Conservation (phyloP, 768 basidiomycete genomes). For the Daedaleopsis sinensis region DNA sequence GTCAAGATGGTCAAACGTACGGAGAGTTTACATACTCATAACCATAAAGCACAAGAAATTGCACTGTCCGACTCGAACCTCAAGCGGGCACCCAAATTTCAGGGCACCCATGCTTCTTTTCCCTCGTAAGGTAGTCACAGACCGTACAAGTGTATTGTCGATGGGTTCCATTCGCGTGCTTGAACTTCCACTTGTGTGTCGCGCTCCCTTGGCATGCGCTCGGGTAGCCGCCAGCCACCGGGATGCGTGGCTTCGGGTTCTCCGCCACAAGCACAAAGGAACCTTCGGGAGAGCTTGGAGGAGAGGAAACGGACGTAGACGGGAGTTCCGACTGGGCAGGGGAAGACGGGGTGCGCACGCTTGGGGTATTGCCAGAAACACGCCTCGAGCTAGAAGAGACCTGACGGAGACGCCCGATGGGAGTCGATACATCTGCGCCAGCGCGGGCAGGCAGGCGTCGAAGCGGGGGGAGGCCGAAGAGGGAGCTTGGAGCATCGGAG, state of each 20-base stretch:
- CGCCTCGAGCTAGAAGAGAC: not conserved
- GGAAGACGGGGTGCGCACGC: not conserved
- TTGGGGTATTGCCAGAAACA: not conserved
- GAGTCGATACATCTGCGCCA: not conserved
- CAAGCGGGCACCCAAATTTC: slow-evolving; percentile 11
- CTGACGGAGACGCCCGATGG: not conserved
- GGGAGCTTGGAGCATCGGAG: slow-evolving; percentile 11
- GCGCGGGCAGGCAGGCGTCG: slow-evolving; percentile 4
- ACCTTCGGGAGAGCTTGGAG: not conserved
- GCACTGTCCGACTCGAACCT: not conserved
- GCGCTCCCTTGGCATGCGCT: not conserved
- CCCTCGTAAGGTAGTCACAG: slow-evolving; percentile 11
- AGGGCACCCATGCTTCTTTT: slow-evolving; percentile 9
- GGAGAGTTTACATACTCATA: not conserved
- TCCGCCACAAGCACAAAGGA: slow-evolving; percentile 5
- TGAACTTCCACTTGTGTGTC: slow-evolving; percentile 10
- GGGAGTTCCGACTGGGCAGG: not conserved
- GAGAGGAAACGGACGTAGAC: not conserved
- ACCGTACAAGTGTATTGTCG: slow-evolving; percentile 16
- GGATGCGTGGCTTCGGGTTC: slow-evolving; percentile 13
- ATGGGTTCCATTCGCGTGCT: slow-evolving; percentile 4
- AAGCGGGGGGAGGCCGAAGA: not conserved
- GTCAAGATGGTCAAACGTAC: too few relatives aligned
- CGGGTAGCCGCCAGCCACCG: slow-evolving; percentile 5
- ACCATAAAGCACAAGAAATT: not conserved